Base-by-base conservation (phyloP, 805 yeast species). In the Wickerhamiella spandovensis region DNA sequence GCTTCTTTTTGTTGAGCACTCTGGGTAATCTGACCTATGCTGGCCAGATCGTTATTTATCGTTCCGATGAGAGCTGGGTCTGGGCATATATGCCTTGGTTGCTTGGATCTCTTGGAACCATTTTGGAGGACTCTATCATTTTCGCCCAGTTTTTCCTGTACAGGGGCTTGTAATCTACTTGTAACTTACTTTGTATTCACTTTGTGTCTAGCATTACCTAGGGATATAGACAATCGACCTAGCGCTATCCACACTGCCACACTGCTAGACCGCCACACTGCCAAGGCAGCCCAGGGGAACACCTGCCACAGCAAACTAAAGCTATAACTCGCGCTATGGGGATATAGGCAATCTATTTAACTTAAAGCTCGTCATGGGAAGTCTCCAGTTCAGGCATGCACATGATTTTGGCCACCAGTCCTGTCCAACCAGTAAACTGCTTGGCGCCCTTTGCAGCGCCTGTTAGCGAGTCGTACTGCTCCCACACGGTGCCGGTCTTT, bases 341-440 rank as follows among this genome's bases (percentile, higher is more conserved):
- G n/a, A n/a, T n/a, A n/a, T n/a, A n/a, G n/a, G n/a, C n/a, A n/a
- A 25, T 25, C 32, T 28, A 28, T 28, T 15, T 28, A 28, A 35
- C 8, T 17, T 32, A 47, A 15, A 53, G 41, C 45, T 35, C 44
- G 23, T 32, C 25, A 18, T 35, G 32, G 15, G 12, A 13, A 5
- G 24, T 30, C n/a, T 4, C 18, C 32, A 44, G 12, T 46, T 76
- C 81, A 1, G 92, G 90, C 92, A 84, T 82, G 50, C 75, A 74
- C 90, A 92, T 83, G 61, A 92, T 84, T 54, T 78, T 71, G 5
- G 84, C 77, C 12, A 84, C 83, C 52, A 87, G 67, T 1, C 95
- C 79, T 0, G 97, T 81, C 98, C 98, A 92, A 1, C 98, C 98
- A 42, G 86, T 72, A 67, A 92, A 92, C 62, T 86, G 90, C 64